Percentiles rank a stretch among this genome's conserved stretches.
Conservation (phyloP, 768 basidiomycete genomes). For the Fistulinella prunicolor region DNA sequence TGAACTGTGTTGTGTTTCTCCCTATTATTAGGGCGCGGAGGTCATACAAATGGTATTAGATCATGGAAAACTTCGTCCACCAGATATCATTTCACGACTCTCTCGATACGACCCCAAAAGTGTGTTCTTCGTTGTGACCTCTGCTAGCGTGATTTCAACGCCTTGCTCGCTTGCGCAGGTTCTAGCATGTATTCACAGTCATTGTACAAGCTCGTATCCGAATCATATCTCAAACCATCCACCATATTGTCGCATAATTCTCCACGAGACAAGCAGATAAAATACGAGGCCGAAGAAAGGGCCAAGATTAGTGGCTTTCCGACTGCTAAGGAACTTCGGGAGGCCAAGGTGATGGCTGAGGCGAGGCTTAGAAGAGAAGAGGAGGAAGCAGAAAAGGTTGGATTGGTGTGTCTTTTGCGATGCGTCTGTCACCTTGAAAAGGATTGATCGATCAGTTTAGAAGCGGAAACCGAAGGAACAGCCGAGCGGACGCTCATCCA, state of each 20-base stretch:
- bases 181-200: slow-evolving; percentile 52
- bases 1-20: neutral
- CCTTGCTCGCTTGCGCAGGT: slow-evolving; percentile 15
- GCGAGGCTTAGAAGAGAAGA: slow-evolving; percentile 66
- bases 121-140: slow-evolving; percentile 30
- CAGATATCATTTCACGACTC: slow-evolving; percentile 59
- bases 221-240: slow-evolving; percentile 75
- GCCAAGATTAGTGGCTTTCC: slow-evolving; percentile 72
- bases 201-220: slow-evolving; percentile 67
- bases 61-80: slow-evolving; percentile 80
- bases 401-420: slow-evolving; percentile 47
- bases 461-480: slow-evolving; percentile 59
- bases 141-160: neutral
- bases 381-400: slow-evolving; percentile 69
- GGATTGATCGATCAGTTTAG: slow-evolving; percentile 38
- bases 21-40: slow-evolving; percentile 55
- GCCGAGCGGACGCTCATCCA: slow-evolving; percentile 44
- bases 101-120: slow-evolving; percentile 57
- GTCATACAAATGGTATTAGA: slow-evolving; percentile 76
- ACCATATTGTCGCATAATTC: slow-evolving; percentile 76
- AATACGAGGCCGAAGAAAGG: slow-evolving; percentile 79
- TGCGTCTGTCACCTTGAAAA: neutral
- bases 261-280: slow-evolving; percentile 74
- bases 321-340: slow-evolving; percentile 72
- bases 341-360: slow-evolving; percentile 65